Conservation (phyloP, 164 flowering plant genomes). For the Malania oleifera region DNA sequence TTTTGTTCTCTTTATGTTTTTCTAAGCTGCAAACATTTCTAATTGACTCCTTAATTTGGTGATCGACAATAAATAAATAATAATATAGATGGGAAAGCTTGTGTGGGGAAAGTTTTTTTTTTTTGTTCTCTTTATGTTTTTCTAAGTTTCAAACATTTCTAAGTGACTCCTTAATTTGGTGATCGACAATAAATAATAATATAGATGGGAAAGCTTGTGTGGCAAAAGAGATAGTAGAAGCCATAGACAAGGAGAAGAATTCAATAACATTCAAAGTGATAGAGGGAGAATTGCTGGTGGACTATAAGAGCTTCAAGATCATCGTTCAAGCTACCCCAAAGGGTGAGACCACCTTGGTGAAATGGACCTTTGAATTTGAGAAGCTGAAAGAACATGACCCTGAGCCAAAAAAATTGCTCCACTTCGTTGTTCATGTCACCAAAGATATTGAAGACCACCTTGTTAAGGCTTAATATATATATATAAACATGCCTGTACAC, state of each 20-base stretch:
- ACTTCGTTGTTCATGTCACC: slow-evolving; percentile 13
- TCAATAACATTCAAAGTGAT: slow-evolving; percentile 16
- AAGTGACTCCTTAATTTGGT: not conserved
- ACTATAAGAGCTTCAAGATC: slow-evolving; percentile 17
- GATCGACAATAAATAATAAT: not conserved
- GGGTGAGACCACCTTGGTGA: slow-evolving; percentile 32
- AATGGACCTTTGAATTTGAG: slow-evolving; percentile 38
- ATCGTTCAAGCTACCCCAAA: slow-evolving; percentile 10
- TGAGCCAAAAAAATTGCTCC: slow-evolving; percentile 21
- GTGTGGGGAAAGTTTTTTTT: slow-evolving; percentile 13
- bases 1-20: no score
- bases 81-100: slow-evolving; percentile 15
- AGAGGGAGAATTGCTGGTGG: slow-evolving; percentile 24
- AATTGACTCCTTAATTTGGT: not conserved
- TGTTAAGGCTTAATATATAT: no score
- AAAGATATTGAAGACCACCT: slow-evolving; percentile 39
- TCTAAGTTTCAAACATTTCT: no score
- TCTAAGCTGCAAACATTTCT: no score
- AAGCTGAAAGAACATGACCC: slow-evolving; percentile 21
- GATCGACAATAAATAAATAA: no score
- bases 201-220: slow-evolving; percentile 14
- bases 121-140: no score
- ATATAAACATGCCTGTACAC: no score
- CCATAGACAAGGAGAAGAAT: slow-evolving; percentile 23
- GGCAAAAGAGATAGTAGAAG: slow-evolving; percentile 17